A percentile compares a stretch with the other conserved stretches of the same genome.
These are phyloP conservation scores for Calonectria ilicicola DNA, from an alignment of 2,329 filamentous ascomycete genomes.

Conservation along the genomic window DNA sequence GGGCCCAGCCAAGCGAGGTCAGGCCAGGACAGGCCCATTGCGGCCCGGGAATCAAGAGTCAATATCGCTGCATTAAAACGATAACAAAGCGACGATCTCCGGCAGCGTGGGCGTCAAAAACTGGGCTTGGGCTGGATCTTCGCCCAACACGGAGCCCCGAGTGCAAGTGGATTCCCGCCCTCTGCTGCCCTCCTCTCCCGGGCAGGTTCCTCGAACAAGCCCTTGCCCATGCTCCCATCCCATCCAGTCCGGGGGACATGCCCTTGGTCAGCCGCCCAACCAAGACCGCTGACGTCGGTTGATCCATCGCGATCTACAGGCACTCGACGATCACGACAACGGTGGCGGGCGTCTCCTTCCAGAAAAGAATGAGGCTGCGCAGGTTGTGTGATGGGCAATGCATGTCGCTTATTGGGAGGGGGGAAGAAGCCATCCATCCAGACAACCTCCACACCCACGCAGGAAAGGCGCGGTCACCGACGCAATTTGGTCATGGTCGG, in stretches of 20 bases:
- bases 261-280: slow-evolving; percentile 10
- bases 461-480: not conserved
- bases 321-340: slow-evolving; percentile 27
- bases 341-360: not conserved
- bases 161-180: not conserved
- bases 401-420: not conserved
- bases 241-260: not conserved
- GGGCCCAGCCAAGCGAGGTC: slow-evolving; percentile 12
- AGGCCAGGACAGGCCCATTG: slow-evolving; percentile 2
- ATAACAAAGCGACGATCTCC: slow-evolving; percentile 14
- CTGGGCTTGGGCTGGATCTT: slow-evolving; percentile 13
- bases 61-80: slow-evolving; percentile 12
- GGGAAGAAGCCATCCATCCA: not conserved
- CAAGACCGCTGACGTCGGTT: slow-evolving; percentile 25
- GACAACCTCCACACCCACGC: not conserved
- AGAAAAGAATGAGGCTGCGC: slow-evolving; percentile 4
- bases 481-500: not conserved
- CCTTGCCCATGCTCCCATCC: slow-evolving; percentile 3
- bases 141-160: slow-evolving; percentile 1
- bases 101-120: not conserved
- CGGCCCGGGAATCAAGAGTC: slow-evolving; percentile 6
- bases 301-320: slow-evolving; percentile 32
- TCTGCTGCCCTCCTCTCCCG: not conserved
- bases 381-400: not conserved
- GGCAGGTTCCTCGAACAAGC: slow-evolving; percentile 18